Conservation (phyloP, 2,329 filamentous ascomycete species). For the Ophiocordyceps camponoti-rufipedis region DNA sequence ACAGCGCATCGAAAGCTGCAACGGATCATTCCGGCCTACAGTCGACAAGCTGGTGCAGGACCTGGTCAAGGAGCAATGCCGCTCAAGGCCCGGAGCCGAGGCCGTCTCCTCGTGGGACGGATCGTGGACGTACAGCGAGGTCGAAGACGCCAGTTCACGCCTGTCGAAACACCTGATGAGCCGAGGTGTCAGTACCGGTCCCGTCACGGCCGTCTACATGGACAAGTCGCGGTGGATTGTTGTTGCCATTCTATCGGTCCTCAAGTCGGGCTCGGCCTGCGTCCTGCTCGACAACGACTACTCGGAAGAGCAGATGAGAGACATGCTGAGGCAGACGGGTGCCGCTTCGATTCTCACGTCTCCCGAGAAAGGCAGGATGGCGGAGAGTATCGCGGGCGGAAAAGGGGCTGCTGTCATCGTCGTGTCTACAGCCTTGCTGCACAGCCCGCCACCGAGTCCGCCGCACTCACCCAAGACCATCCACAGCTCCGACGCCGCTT, state of each 20-base stretch:
- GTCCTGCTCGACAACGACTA: slow-evolving; percentile 4
- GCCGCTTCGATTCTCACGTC: background rate
- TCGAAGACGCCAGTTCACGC: slow-evolving; percentile 1
- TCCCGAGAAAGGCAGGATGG: background rate
- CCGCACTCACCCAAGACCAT: background rate
- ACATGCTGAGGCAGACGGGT: background rate
- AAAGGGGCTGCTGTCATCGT: background rate
- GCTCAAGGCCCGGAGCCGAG: background rate
- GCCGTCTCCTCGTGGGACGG: slow-evolving; percentile 1
- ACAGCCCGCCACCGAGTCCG: background rate
- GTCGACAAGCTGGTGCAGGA: background rate
- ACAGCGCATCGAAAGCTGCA: background rate
- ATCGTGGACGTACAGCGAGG: background rate
- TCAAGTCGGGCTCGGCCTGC: slow-evolving; percentile 2
- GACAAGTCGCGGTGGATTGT: slow-evolving; percentile 1
- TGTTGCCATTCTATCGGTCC: slow-evolving; percentile 2
- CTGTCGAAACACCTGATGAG: background rate
- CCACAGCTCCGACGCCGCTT: background rate
- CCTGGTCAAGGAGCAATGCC: slow-evolving; percentile 1
- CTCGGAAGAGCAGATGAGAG: background rate
- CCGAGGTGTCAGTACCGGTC: background rate
- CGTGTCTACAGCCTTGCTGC: background rate
- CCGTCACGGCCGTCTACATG: slow-evolving; percentile 1
- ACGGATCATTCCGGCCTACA: background rate
- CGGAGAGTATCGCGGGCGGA: background rate